Evolutionary conservation across 2,329 filamentous ascomycete species (phyloP).

Genomic region (Phoma sp.): DNA sequence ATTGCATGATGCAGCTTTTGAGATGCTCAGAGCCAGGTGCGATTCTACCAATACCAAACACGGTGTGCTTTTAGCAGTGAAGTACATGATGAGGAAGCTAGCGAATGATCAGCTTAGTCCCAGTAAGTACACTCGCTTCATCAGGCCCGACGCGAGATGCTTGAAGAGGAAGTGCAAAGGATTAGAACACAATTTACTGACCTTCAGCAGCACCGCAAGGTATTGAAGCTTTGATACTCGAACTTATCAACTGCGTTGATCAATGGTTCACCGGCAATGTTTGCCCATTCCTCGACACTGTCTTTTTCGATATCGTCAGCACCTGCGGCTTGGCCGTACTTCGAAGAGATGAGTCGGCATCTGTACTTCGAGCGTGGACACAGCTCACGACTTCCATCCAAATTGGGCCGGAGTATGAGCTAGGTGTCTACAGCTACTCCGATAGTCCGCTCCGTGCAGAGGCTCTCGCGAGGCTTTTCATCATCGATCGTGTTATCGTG

Average conservation of each 20-base stretch:
- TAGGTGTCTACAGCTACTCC: conserved; percentile 13
- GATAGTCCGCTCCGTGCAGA: conserved; percentile 26
- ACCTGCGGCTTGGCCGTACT: conserved; percentile 33
- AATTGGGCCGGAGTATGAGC: conserved; percentile 27
- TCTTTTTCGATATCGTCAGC: conserved; percentile 46
- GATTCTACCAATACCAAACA: conserved; percentile 36
- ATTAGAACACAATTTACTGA: neutral
- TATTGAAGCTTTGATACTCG: conserved; percentile 26
- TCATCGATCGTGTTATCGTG: conserved; percentile 35
- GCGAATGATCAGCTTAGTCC: conserved; percentile 7
- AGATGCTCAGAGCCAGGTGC: conserved; percentile 23
- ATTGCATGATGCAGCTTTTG: conserved; percentile 26
- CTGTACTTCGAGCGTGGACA: conserved; percentile 29
- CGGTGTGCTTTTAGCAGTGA: conserved; percentile 38
- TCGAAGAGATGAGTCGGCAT: conserved; percentile 23
- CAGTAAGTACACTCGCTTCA: neutral
- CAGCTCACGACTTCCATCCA: conserved; percentile 24
- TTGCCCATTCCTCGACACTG: conserved; percentile 44
- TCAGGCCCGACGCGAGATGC: no score
- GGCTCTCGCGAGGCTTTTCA: conserved; percentile 31
- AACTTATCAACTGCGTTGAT: conserved; percentile 21
- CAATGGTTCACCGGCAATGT: conserved; percentile 24
- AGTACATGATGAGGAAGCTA: conserved; percentile 39
- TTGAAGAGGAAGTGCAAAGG: no score
- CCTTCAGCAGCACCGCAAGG: conserved; percentile 18